These are phyloP conservation scores for Fusarium mangiferae DNA, from an alignment of 2,329 filamentous ascomycete species.

Conservation along the genomic window DNA sequence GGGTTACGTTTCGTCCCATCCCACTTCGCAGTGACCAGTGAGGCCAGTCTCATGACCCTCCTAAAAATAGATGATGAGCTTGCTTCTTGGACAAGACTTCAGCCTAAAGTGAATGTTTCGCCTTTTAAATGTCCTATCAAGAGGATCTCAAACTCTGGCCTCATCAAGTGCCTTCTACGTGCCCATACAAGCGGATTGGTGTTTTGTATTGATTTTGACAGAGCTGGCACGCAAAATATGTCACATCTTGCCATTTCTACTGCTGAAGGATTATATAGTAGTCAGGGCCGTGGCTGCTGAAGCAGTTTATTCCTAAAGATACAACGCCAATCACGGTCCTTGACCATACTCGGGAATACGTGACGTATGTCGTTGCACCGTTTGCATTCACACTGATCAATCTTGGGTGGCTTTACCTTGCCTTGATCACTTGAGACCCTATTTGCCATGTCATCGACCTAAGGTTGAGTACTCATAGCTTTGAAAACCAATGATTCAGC, in stretches of 20 bases:
- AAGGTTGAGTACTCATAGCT: slow-evolving; percentile 1
- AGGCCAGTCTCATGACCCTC: slow-evolving; percentile 43
- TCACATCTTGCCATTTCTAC: not conserved
- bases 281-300: not conserved
- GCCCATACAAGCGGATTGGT: not conserved
- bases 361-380: not conserved
- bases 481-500: not conserved
- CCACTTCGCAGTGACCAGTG: slow-evolving; percentile 45
- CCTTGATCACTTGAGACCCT: not conserved
- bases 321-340: not conserved
- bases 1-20: slow-evolving; percentile 48
- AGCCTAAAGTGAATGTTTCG: slow-evolving; percentile 11
- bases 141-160: not conserved
- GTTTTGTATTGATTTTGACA: not conserved
- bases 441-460: slow-evolving; percentile 4
- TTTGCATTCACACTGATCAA: not conserved
- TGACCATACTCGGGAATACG: not conserved
- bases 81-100: slow-evolving; percentile 41
- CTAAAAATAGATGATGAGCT: slow-evolving; percentile 51
- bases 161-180: too few species aligned
- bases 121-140: too few species aligned
- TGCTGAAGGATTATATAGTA: not conserved
- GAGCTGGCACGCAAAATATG: not conserved
- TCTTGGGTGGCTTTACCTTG: not conserved
- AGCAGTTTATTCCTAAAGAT: not conserved